Conservation (phyloP, 192 early-diverging fungal species). For the Umbelopsis ramanniana region DNA sequence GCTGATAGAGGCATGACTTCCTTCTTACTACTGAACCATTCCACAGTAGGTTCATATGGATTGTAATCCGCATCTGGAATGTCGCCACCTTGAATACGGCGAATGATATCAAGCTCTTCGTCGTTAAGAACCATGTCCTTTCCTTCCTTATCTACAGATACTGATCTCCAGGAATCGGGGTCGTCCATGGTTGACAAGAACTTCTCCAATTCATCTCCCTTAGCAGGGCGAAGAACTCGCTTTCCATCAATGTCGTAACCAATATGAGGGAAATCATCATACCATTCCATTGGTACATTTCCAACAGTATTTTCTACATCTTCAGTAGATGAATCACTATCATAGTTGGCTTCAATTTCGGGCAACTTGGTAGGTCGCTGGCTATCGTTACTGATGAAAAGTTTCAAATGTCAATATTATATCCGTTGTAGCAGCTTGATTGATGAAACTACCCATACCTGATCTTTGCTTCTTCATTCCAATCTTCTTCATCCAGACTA, state of each 20-base stretch:
- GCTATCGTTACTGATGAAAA: constrained; percentile 43
- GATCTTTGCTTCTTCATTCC: constrained; percentile 41
- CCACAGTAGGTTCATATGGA: constrained; percentile 92
- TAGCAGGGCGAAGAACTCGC: constrained; percentile 85
- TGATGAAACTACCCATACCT: constrained; percentile 34
- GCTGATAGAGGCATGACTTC: constrained; percentile 80
- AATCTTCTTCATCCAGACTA: constrained; percentile 50
- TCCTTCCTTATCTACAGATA: constrained; percentile 80
- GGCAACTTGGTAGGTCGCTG: constrained; percentile 56
- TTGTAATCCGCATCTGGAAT: constrained; percentile 88
- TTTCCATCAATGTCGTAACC: constrained; percentile 96
- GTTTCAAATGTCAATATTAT: constrained; percentile 44
- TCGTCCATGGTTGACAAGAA: constrained; percentile 93
- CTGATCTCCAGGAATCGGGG: constrained; percentile 89
- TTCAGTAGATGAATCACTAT: constrained; percentile 90
- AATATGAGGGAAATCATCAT: constrained; percentile 95
- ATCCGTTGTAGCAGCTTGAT: constrained; percentile 36
- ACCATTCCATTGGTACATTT: constrained; percentile 97
- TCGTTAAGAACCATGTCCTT: constrained; percentile 84
- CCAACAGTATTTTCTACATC: constrained; percentile 94
- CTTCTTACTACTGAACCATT: constrained; percentile 92
- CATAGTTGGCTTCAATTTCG: constrained; percentile 93
- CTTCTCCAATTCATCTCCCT: constrained; percentile 91
- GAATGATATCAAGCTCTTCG: constrained; percentile 93
- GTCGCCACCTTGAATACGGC: constrained; percentile 78